Base-by-base conservation (phyloP, 768 basidiomycete species). In the Chalciporus sphaerocephalus region DNA sequence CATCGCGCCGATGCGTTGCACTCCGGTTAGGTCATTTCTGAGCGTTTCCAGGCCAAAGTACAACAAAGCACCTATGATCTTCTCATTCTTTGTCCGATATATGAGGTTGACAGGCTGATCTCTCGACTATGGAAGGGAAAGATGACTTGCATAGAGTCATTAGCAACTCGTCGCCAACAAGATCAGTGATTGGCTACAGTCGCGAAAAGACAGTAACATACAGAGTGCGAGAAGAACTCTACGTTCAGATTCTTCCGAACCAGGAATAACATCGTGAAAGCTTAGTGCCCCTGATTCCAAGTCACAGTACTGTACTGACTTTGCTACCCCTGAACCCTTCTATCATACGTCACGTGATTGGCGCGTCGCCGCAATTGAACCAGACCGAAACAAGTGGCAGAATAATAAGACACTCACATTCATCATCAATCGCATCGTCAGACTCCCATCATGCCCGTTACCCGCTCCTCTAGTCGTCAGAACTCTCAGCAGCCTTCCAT, bases 401-500 rank as follows among this genome's bases (percentile, higher is more conserved):
- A 30, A 32, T 32, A 32, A 15, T 5, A 6, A 32, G 15, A 6
- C 30, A 15, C 30, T 15, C 30, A 4, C 5, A 32, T n/a, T n/a
- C n/a, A 32, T 23, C 38, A 37, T 27, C 30, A 17, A 13, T 13
- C 22, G 11, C 30, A 30, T 18, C 28, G 12, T 9, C 28, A 7
- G 5, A 16, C 13, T 5, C 37, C 11, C 45, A 49, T 15, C 45
- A 63, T 64, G 62, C 62, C 62, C 33, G 56, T 54, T 39, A 66
- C 61, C 9, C 62, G 62, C 40, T 53, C 64, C 15, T 50, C 64
- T 16, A 64, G 59, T 17, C 56, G 54, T 22, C 54, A 48, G 5
- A 8, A 23, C 2, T 51, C 52, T 1, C 48, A 36, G 21, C 46
- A 47, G 4, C 53, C 47, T 0, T 22, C 34, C 0, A 22, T 1